phyloP scores from a whole-genome alignment of 345 rosid species.

The Moringa oleifera region DNA sequence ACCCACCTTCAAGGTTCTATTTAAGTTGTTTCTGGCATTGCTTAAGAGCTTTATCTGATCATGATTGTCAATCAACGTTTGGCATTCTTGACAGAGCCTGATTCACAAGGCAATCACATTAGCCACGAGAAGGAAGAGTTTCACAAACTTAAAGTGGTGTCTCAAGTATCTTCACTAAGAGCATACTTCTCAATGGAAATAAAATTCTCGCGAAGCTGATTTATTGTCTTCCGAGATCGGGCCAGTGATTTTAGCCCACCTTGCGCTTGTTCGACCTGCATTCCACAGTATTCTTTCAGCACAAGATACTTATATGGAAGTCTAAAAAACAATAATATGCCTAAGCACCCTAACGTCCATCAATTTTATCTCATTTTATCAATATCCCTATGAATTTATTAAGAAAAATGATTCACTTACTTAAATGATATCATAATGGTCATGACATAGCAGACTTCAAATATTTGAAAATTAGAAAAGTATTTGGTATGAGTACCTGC shows the following conservation, averaged over 20 bases:
- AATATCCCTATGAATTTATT: conserved; percentile 2
- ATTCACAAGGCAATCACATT: conserved; percentile 17
- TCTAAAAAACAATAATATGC: background rate
- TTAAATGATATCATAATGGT: background rate
- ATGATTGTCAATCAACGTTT: conserved; percentile 93
- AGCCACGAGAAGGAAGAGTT: background rate
- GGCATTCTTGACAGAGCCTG: conserved; percentile 95
- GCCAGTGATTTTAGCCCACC: conserved; percentile 72
- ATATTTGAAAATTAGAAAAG: background rate
- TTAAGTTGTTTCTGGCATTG: conserved; percentile 90
- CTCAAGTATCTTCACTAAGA: conserved; percentile 6
- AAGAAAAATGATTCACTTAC: background rate
- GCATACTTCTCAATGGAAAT: conserved; percentile 75
- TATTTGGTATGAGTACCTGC: conserved; percentile 43
- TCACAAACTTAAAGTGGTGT: background rate
- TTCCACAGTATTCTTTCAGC: background rate
- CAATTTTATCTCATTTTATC: background rate
- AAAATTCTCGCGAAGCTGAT: conserved; percentile 75
- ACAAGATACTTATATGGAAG: conserved; percentile 1
- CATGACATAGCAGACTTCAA: background rate
- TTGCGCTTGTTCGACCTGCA: conserved; percentile 91
- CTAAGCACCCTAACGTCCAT: background rate
- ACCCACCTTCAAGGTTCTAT: conserved; percentile 77
- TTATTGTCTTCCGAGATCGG: conserved; percentile 63
- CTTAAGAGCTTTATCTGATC: conserved; percentile 98